Evolutionary conservation across 2,329 filamentous ascomycete species (phyloP), one percentile per base, ranked within the genome.

Genomic region (Aspergillus novoparasiticus): DNA sequence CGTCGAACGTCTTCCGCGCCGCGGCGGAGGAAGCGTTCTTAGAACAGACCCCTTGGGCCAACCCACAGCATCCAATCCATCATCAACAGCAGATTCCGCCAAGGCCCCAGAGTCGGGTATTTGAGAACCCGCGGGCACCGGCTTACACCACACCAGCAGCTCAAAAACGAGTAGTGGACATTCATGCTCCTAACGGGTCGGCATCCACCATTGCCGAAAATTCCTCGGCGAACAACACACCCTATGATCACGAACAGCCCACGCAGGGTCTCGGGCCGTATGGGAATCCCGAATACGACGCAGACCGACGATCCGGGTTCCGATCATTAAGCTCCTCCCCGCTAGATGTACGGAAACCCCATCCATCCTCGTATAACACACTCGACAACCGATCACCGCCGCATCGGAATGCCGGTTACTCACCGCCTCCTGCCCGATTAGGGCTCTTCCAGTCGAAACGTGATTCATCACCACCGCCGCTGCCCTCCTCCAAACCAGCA

Each of bases 31-130:
- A 96, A 76, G 90, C 94, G 67, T 96, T 95, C 70, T 85, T 96
- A 60, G 92, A 96, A 72, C 90, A 94, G 69, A 96, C 92, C 6
- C 90, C 93, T 1, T 97, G 94, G 94, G 93, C 93, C 41, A 96
- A 96, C 74, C 92, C 93, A 21, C 92, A 94, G 69, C 90, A 93
- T 73, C 89, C 90, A 8, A 85, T 88, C 11, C 89, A 92, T 73
- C 85, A 86, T 64, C 75, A 80, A 66, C 75, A 81, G 59, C 76
- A 80, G 48, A 78, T 80, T 46, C 78, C 74, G 30, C 71, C 74
- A 59, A 71, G 78, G 46, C 72, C 73, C 4, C 76, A 74, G 54
- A 68, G 63, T 30, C 72, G 70, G 58, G 64, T 74, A 10, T 75
- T 75, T 28, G 79, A 78, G 60, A 69, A 75, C 36, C 72, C 75